Base-by-base conservation (phyloP, 1,284 basidiomycete genomes). In the Exsudoporus floridanus region DNA sequence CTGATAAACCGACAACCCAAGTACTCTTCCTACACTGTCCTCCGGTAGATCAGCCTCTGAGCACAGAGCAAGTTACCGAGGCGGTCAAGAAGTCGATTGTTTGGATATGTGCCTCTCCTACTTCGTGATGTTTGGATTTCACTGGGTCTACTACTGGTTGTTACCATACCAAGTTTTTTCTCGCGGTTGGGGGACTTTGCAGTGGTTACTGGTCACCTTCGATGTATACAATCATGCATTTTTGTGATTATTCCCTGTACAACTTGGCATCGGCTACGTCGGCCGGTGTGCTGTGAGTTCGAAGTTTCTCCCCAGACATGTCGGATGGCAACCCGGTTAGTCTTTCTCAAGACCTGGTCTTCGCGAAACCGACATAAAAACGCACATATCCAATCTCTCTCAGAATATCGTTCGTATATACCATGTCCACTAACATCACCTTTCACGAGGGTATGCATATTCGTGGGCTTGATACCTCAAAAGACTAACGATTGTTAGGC, bases 21-120 rank as follows among this genome's bases (percentile, higher is more conserved):
- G 84, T 89, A 43, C 71, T 90, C 14, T 87, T 87, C 69, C 70
- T 90, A 65, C 88, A 90, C 62, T 86, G 84, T 60, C 83, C 86
- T 14, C 86, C 86, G 1, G 77, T 80, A 23, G 77, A 76, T 49
- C 76, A 82, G 63, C 86, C 86, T 16, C 71, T 85, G 45, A 76
- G 70, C 52, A 80, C 84, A 10, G 78, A 81, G 56, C 79, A 88
- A 54, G 83, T 88, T 30, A 85, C 83, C 7, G 79, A 84, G 27
- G 81, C 83, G 4, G 78, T 89, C 55, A 78, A 76, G 65, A 71
- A 75, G 50, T 80, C 85, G 30, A 72, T 86, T 13, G 56, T 77
- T 8, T 86, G 83, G 81, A 73, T 85, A 21, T 84, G 78, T 43
- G 50, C 61, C 14, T 53, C 56, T 46, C 35, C 55, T 28, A 35